phyloP scores from a whole-genome alignment of 176 grass and related monocot genomes.

The Oryza rufipogon region DNA sequence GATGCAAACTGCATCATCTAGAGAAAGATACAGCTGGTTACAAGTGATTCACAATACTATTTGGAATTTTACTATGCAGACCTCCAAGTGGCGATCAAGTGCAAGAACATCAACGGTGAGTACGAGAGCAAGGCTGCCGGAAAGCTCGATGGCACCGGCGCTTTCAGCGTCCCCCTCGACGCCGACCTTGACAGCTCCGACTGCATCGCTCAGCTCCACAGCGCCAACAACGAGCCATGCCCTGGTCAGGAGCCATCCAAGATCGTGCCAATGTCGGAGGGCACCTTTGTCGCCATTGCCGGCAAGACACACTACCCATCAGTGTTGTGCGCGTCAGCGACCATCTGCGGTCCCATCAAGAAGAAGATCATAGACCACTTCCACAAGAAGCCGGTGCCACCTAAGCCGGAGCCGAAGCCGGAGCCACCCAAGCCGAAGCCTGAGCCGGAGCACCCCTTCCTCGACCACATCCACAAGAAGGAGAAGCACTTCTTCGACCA shows the following conservation, averaged over 20 bases:
- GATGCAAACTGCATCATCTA: too few relatives aligned
- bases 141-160: conserved; percentile 11
- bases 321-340: neutral
- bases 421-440: neutral
- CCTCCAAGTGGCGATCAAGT: conserved; percentile 35
- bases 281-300: conserved; percentile 28
- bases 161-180: conserved; percentile 22
- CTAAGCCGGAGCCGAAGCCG: neutral
- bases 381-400: conserved; percentile 28
- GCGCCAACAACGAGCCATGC: neutral
- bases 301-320: conserved; percentile 22
- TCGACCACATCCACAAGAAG: neutral
- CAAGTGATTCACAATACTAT: neutral
- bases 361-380: conserved; percentile 31
- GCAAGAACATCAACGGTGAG: conserved; percentile 18
- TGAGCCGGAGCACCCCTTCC: neutral
- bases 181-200: conserved; percentile 11
- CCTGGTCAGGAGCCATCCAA: conserved; percentile 32
- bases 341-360: conserved; percentile 27
- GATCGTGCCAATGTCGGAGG: neutral
- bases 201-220: conserved; percentile 42
- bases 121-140: conserved; percentile 40
- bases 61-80: neutral
- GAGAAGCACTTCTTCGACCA: neutral
- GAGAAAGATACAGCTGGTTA: neutral